These are phyloP conservation scores for Pochonia chlamydosporia DNA, from an alignment of 2,329 filamentous ascomycete species.

Conservation along the genomic window DNA sequence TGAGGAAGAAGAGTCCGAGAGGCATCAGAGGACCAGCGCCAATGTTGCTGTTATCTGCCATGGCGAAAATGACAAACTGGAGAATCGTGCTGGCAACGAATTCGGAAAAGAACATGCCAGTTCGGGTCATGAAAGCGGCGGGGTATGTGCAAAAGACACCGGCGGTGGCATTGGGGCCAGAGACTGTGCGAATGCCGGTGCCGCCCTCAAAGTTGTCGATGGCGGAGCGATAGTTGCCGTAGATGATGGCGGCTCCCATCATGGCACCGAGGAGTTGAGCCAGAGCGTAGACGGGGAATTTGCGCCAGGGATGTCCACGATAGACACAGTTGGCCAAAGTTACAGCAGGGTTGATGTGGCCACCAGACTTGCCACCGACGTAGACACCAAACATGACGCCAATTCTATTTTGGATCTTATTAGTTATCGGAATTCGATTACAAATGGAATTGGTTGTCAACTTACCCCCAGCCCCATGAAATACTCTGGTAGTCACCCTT, in stretches of 20 bases:
- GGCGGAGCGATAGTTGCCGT: constrained; percentile 58
- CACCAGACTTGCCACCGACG: constrained; percentile 57
- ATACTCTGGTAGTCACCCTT: constrained; percentile 47
- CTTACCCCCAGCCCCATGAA: constrained; percentile 45
- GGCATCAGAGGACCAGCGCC: constrained; percentile 53
- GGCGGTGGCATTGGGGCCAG: constrained; percentile 53
- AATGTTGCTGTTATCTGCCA: constrained; percentile 53
- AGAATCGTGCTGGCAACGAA: constrained; percentile 62
- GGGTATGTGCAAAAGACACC: constrained; percentile 72
- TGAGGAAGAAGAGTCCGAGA: constrained; percentile 62
- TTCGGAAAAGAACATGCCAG: constrained; percentile 66
- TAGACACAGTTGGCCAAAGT: constrained; percentile 65
- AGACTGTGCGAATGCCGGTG: constrained; percentile 54
- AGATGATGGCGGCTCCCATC: constrained; percentile 52
- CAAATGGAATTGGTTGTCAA: neutral
- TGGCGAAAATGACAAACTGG: constrained; percentile 66
- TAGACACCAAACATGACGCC: constrained; percentile 67
- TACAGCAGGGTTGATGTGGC: constrained; percentile 66
- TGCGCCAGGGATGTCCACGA: constrained; percentile 62
- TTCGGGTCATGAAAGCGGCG: constrained; percentile 57
- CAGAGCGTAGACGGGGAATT: constrained; percentile 61
- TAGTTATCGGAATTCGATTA: neutral
- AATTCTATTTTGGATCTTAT: constrained; percentile 31
- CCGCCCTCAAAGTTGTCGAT: constrained; percentile 61
- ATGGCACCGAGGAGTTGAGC: constrained; percentile 65